Evolutionary conservation across 257 asterid genomes (phyloP).

Genomic region (Anisodus tanguticus): DNA sequence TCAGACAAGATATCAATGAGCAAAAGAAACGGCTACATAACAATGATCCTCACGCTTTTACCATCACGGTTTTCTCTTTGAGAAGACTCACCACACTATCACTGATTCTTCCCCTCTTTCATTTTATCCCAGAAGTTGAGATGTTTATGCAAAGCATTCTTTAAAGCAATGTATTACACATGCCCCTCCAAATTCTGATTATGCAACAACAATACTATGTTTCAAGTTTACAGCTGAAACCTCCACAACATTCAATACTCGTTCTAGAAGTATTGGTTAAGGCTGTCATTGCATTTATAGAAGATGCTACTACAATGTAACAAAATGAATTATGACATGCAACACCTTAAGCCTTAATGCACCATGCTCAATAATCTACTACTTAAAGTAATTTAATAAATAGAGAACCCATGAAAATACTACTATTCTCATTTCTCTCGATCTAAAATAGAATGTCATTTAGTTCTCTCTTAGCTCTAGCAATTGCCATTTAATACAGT

Average conservation of each 20-base stretch:
- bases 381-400: background rate
- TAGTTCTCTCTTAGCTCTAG: background rate
- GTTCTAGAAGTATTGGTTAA: background rate
- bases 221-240: slow-evolving; percentile 20
- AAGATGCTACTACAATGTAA: slow-evolving; percentile 18
- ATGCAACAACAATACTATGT: background rate
- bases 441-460: slow-evolving; percentile 14
- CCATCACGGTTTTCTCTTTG: background rate
- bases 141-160: background rate
- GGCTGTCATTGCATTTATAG: slow-evolving; percentile 11
- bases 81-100: background rate
- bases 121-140: background rate
- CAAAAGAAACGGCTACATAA: background rate
- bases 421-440: background rate
- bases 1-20: background rate
- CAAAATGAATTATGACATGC: slow-evolving; percentile 9
- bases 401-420: background rate
- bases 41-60: background rate
- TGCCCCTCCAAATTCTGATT: background rate
- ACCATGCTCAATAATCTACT: background rate
- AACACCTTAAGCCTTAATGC: background rate
- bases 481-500: background rate
- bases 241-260: background rate
- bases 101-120: background rate
- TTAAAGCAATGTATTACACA: background rate